Conservation (phyloP, 2,329 filamentous ascomycete species). For the Tolypocladium ovalisporum region DNA sequence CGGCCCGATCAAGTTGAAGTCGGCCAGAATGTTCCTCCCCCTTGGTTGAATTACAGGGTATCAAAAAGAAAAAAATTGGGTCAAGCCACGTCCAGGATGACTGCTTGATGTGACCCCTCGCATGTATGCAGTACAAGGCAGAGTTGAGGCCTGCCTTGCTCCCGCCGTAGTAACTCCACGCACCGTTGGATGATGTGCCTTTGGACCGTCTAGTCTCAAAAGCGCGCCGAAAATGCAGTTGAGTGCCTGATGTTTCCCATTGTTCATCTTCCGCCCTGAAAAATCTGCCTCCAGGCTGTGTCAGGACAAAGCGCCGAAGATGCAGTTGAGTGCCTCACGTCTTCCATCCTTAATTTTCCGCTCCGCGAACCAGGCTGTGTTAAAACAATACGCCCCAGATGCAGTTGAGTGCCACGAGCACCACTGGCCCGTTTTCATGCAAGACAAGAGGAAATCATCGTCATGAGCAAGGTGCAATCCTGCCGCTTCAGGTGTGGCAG, state of each 20-base stretch:
- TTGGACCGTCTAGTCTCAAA: no score
- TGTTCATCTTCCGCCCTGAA: not conserved
- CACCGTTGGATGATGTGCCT: slow-evolving; percentile 13
- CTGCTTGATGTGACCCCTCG: not conserved
- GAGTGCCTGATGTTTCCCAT: slow-evolving; percentile 11
- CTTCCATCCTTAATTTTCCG: not conserved
- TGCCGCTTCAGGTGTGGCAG: not conserved
- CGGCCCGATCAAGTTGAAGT: slow-evolving; percentile 1
- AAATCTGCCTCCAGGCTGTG: no score
- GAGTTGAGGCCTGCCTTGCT: slow-evolving; percentile 19
- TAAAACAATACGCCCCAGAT: slow-evolving; percentile 2
- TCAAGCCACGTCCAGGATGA: slow-evolving; percentile 3
- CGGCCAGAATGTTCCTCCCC: slow-evolving; percentile 4
- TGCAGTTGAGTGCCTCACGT: slow-evolving; percentile 21
- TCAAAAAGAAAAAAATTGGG: slow-evolving; percentile 10
- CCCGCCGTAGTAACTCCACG: slow-evolving; percentile 10
- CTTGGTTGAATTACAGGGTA: slow-evolving; percentile 25
- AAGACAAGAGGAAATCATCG: not conserved
- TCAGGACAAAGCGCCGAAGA: slow-evolving; percentile 9
- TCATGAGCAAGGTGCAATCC: not conserved
- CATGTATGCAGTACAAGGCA: slow-evolving; percentile 8
- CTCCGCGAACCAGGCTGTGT: not conserved
- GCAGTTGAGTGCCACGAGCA: not conserved
- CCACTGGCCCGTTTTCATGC: not conserved
- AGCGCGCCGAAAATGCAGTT: slow-evolving; percentile 20